Base-by-base conservation (phyloP, 768 basidiomycete species). In the Russula virescens region DNA sequence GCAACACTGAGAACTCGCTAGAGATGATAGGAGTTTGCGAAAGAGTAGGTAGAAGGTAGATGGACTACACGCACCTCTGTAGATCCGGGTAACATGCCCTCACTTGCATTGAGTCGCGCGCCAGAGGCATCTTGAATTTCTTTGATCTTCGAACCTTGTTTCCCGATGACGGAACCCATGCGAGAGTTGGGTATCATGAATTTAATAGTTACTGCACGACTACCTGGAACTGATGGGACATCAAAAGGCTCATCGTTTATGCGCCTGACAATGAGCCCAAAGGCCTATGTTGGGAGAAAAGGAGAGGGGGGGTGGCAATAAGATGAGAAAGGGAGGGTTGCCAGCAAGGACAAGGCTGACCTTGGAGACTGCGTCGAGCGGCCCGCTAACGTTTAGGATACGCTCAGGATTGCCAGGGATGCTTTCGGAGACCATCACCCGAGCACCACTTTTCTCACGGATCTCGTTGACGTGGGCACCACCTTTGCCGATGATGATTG, bases 221-320 rank as follows among this genome's bases (percentile, higher is more conserved):
- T 97, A 62, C 97, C 97, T 50, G 97, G 97, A 6, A 98, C 92
- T 40, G 96, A 98, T 23, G 97, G 93, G 49, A 91, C 88, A 70
- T 98, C 97, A 75, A 97, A 98, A 1, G 97, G 96, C 74, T 98
- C 97, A 71, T 99, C 97, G 72, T 98, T 99, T 75, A 98, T 99
- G 68, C 96, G 86, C 63, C 97, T 89, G 23, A 98, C 97, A 70
- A 99, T 98, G 65, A 99, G 86, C 59, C 97, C 97, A 74, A 98
- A 99, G 10, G 97, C 97, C 96, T 98, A 16, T 40, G n/a, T 70
- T n/a, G n/a, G 5, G 13, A 35, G 42, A 38, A 48, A 26, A 35
- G 28, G 58, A 53, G 45, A 52, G 35, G 38, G 13, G 13, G 38
- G 10, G 38, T 38, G 38, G 11, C 18, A 19, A 1, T n/a, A 16